A percentile compares a stretch with the other conserved stretches of the same genome.
These are phyloP conservation scores for Naganishia cerealis DNA, from an alignment of 1,284 basidiomycete species.

Conservation along the genomic window DNA sequence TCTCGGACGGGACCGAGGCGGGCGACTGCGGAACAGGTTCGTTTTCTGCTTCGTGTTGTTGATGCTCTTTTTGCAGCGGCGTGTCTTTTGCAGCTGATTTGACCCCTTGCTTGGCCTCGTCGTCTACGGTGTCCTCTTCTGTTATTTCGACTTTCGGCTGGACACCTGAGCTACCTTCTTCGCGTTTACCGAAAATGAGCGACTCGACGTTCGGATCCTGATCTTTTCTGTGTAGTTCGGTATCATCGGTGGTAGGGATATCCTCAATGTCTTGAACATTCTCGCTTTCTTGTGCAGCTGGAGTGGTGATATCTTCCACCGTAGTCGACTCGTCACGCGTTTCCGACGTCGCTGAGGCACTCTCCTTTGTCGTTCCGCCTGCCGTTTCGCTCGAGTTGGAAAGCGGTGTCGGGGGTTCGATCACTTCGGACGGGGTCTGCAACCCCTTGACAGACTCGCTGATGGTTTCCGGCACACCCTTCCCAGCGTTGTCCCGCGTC, in stretches of 20 bases:
- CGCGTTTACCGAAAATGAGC: constrained; percentile 10
- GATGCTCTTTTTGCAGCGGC: neutral
- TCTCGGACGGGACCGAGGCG: neutral
- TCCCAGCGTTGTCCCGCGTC: neutral
- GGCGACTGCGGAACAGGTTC: neutral
- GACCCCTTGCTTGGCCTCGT: neutral
- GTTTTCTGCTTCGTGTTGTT: neutral
- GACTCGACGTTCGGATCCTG: constrained; percentile 24
- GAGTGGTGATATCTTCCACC: neutral
- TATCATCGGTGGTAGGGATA: constrained; percentile 22
- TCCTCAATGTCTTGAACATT: constrained; percentile 25
- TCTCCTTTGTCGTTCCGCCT: neutral
- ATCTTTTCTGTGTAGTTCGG: constrained; percentile 21
- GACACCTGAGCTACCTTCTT: constrained; percentile 2
- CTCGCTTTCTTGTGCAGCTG: neutral
- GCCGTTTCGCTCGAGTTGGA: neutral
- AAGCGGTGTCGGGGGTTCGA: constrained; percentile 13
- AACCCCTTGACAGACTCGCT: neutral
- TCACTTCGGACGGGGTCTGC: constrained; percentile 11
- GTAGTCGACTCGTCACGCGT: neutral
- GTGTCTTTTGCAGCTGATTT: neutral
- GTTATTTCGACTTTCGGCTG: constrained; percentile 16
- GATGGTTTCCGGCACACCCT: neutral
- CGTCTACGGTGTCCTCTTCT: neutral
- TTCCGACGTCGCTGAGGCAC: neutral